Evolutionary conservation across 805 yeast genomes (phyloP).

Genomic region (Teunomyces pallodes): DNA sequence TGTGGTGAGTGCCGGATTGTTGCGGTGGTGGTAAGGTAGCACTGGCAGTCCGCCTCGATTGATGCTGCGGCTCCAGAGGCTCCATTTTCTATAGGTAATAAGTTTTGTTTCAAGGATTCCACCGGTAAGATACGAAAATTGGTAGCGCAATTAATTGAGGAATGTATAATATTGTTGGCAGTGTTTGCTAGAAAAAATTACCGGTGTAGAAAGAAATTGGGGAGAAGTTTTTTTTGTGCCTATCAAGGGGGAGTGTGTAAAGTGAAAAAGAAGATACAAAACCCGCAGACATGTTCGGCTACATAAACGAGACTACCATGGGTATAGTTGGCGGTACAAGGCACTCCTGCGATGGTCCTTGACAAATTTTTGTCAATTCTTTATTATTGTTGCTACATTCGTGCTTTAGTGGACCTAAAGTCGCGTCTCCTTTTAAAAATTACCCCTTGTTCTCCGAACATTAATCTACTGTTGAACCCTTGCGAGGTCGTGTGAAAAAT

Average conservation of each 20-base stretch:
- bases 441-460: neutral
- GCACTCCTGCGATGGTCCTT: neutral
- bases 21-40: conserved; percentile 1
- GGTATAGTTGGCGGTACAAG: neutral
- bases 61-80: conserved; percentile 5
- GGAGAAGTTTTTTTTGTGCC: conserved; percentile 3
- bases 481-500: conserved; percentile 2
- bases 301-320: neutral
- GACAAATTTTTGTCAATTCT: no score
- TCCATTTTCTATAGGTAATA: conserved; percentile 3
- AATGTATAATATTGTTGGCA: neutral
- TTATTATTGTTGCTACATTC: no score
- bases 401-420: no score
- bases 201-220: neutral
- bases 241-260: conserved; percentile 4
- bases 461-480: neutral
- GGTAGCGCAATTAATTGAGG: neutral
- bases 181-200: conserved; percentile 1
- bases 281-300: neutral
- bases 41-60: conserved; percentile 6
- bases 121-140: neutral
- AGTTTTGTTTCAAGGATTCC: neutral
- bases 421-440: neutral
- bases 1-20: neutral
- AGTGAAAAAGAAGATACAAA: neutral